Conservation (phyloP, 1,284 basidiomycete genomes). For the Rhodotorula sp. region DNA sequence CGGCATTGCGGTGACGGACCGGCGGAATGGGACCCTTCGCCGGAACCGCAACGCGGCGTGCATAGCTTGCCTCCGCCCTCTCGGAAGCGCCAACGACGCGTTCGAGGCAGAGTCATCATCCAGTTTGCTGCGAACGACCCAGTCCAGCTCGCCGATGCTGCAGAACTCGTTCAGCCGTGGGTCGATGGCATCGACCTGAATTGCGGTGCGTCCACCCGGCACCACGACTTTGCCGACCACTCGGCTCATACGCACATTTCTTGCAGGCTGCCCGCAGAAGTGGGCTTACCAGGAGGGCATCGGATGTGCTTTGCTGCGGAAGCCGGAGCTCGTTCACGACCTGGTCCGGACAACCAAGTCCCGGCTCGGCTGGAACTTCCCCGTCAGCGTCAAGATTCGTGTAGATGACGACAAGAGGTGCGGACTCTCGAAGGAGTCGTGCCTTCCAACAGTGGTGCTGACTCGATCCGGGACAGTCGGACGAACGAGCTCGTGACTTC, state of each 20-base stretch:
- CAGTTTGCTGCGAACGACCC: conserved; percentile 59
- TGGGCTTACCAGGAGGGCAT: conserved; percentile 60
- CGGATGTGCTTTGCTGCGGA: conserved; percentile 58
- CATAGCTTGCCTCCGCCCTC: neutral
- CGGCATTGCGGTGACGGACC: conserved; percentile 22
- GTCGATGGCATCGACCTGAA: conserved; percentile 62
- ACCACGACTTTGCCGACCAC: neutral
- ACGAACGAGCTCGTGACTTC: conserved; percentile 57
- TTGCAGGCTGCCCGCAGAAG: conserved; percentile 54
- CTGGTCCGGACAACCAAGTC: conserved; percentile 58
- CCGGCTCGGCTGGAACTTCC: conserved; percentile 56
- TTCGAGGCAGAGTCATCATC: conserved; percentile 56
- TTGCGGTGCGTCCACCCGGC: conserved; percentile 49
- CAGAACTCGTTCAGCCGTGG: conserved; percentile 55
- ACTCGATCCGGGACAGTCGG: conserved; percentile 43
- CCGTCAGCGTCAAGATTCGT: conserved; percentile 62
- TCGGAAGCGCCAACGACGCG: conserved; percentile 42
- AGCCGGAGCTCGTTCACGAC: conserved; percentile 59
- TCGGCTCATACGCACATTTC: neutral
- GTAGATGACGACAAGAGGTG: conserved; percentile 56
- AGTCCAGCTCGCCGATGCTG: conserved; percentile 57
- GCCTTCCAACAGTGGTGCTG: neutral
- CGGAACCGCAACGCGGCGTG: conserved; percentile 27
- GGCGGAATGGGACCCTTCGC: conserved; percentile 33
- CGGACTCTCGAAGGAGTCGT: conserved; percentile 19